Evolutionary conservation across 2,329 filamentous ascomycete species (phyloP), one percentile per base, ranked within the genome.

Genomic region (Pseudogymnoascus sp.): DNA sequence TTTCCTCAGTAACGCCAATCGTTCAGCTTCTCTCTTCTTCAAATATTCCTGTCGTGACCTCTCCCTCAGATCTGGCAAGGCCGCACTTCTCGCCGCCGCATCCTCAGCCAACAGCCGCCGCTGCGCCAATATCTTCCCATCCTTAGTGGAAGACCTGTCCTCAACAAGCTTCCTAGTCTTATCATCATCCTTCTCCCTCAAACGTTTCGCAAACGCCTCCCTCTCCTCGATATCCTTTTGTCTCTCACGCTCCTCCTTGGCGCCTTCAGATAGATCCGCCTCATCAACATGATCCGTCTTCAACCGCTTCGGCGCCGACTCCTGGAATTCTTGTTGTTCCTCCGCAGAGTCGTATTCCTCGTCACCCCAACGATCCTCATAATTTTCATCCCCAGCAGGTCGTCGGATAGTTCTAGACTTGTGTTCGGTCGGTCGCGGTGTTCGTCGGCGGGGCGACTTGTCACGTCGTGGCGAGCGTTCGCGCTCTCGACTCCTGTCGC

Each of bases 41-140:
- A 99, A 81, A 72, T 99, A 99, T 67, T 95, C 88, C 72, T 97
- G 93, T 65, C 95, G 85, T 2, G 93, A 96, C 33, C 91, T 85
- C 71, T 95, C 81, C 43, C 95, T 84, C 16, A 97, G 76, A 65
- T 96, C 92, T 2, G 88, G 86, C 73, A 96, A 82, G n/a, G 89
- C 89, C 7, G 87, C 86, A 65, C 81, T 81, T 63, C 88, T 81
- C 5, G 88, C 84, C 38, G 83, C 82, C 3, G 87, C 81, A 72
- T 92, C 87, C 65, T 89, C 86, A 9, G 85, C 87, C 63, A 90
- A 74, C 1, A 82, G 80, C 65, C 87, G 79, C 59, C 88, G 79
- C 65, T 87, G 81, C 1, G 83, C 83, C 7, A 84, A 80, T 14
- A 83, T 81, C 55, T 78, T 78, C 60, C 83, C 79, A 63, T 85